Conservation (phyloP, 208 protist genomes). For the Trypanosoma cruzi region DNA sequence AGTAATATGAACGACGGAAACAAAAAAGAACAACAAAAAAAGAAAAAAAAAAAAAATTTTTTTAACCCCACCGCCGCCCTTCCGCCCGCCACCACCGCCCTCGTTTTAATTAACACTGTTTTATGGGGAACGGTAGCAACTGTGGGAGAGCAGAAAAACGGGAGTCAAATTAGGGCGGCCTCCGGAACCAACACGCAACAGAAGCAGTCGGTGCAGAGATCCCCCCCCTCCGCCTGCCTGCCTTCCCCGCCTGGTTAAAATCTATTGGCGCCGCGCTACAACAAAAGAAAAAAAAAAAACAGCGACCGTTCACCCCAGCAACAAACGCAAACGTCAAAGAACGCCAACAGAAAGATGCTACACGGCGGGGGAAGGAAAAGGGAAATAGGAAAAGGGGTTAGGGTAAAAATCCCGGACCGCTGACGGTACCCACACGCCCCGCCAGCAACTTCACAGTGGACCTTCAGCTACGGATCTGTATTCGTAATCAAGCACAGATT, state of each 20-base stretch:
- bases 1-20: constrained; percentile 6
- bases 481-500: too few relatives aligned
- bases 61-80: background rate
- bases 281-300: background rate
- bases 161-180: background rate
- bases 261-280: background rate
- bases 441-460: too few relatives aligned
- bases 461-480: too few relatives aligned
- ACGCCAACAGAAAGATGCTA: background rate
- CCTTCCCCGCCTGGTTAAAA: background rate
- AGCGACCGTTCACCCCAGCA: background rate
- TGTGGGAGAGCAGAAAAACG: background rate
- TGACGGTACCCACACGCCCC: too few relatives aligned
- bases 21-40: constrained; percentile 12
- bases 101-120: background rate
- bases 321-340: background rate
- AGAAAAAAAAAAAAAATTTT: constrained; percentile 6
- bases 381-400: background rate
- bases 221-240: too few relatives aligned
- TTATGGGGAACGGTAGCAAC: background rate
- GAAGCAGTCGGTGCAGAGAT: background rate
- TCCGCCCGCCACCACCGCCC: background rate
- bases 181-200: background rate
- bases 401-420: too few relatives aligned
- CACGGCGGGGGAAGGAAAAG: background rate